Percentiles rank a stretch among this genome's conserved stretches.
Conservation (phyloP, 352 stramenopile genomes). For the Phytopythium montanum region DNA sequence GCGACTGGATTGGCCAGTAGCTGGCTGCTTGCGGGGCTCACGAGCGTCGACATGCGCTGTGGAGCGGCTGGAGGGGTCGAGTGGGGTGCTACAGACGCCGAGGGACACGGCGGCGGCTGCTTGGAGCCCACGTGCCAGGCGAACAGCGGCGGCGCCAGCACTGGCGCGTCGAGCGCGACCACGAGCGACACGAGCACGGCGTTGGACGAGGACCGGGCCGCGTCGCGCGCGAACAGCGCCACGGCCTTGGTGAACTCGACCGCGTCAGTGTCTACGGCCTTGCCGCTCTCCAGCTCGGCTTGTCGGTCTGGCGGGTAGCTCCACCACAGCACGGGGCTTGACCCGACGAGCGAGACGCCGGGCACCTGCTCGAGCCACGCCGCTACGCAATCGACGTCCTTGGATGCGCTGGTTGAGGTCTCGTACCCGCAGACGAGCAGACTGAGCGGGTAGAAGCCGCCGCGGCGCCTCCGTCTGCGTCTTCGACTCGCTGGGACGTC, state of each 20-base stretch:
- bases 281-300: not conserved
- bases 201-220: conserved; percentile 49
- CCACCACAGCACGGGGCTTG: conserved; percentile 50
- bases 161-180: conserved; percentile 49
- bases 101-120: conserved; percentile 24
- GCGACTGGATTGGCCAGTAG: conserved; percentile 12
- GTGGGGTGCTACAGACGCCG: not conserved
- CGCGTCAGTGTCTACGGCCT: conserved; percentile 1
- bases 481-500: not conserved
- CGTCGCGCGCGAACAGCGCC: conserved; percentile 50
- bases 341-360: conserved; percentile 35
- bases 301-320: conserved; percentile 29
- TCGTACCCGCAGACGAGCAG: conserved; percentile 54
- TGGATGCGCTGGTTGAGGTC: conserved; percentile 16
- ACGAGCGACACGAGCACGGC: conserved; percentile 58
- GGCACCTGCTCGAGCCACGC: conserved; percentile 37
- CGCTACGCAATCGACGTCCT: not conserved
- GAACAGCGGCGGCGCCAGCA: conserved; percentile 55
- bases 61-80: conserved; percentile 1
- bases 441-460: conserved; percentile 39
- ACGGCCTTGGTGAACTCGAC: conserved; percentile 46
- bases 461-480: conserved; percentile 2
- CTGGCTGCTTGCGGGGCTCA: not conserved
- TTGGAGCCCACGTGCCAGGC: conserved; percentile 61
- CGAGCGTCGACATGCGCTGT: conserved; percentile 10